Base-by-base conservation (phyloP, 2,329 filamentous ascomycete species). In the Hypoxylon sp. region DNA sequence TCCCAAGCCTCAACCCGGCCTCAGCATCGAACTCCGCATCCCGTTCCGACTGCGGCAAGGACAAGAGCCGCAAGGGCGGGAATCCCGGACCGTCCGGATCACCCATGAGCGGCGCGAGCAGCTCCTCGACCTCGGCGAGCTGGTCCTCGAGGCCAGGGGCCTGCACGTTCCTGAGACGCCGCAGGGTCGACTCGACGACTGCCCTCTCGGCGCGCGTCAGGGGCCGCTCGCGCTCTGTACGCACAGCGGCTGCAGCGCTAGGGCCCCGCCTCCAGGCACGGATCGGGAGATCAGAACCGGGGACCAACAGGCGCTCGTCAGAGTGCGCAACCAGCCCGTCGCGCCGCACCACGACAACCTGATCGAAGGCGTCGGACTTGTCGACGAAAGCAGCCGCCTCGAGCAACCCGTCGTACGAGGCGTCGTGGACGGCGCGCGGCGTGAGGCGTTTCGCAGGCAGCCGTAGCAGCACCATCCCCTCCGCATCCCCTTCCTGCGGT, bases 341-440 rank as follows among this genome's bases (percentile, higher is more conserved):
- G 27, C 78, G 69, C 15, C 78, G 65, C 23, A 79, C 69, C 3
- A 80, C 71, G 1, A 79, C 58, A 1, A 79, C 73, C 58, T 73
- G 68, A 21, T 78, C 72, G 2, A 70, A 67, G 3, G 55, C 66
- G 9, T 48, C 62, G 9, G 58, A 62, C 21, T 49, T 62, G 43
- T 79, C 78, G 15, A 79, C 63, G 52, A 75, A 77, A 21, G 49
- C 57, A 1, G 77, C 77, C 2, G 74, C 75, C 5, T 68, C 62
- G 11, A 72, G 50, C 13, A 81, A 48, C 2, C 78, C 78, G 2
- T 37, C 63, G 38, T 77, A 81, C 21, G 78, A 78, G 54, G 78
- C 78, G 47, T 81, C 76, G 48, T 82, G 79, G n/a, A 81, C 74
- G 55, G 59, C 69, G 13, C 66, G 66, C 3, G 79, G 79, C 33